phyloP scores from a whole-genome alignment of 2,329 filamentous ascomycete genomes.

The Parasarocladium wereldwijsianum region DNA sequence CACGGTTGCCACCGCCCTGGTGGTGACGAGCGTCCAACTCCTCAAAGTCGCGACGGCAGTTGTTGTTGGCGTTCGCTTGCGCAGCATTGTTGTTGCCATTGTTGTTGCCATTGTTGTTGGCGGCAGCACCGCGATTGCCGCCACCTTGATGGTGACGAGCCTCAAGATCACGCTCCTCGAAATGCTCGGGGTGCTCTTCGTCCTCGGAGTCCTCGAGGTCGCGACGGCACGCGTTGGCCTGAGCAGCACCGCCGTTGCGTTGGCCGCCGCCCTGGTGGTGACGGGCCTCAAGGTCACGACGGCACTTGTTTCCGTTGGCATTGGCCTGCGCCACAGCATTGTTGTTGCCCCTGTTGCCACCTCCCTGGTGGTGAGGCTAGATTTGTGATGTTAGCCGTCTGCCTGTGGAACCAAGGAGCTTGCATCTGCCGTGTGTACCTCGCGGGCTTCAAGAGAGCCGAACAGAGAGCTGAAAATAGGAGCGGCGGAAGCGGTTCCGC shows the following conservation, averaged over 20 bases:
- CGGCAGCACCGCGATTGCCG: not conserved
- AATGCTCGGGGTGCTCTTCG: not conserved
- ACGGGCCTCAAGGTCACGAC: too few species aligned
- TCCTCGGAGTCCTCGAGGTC: slow-evolving; percentile 4
- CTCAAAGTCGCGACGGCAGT: not conserved
- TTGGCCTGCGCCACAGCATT: too few species aligned
- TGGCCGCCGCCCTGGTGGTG: too few species aligned
- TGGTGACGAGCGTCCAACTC: slow-evolving; percentile 3
- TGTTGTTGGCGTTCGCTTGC: not conserved
- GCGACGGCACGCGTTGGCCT: slow-evolving; percentile 4
- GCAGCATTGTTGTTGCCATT: not conserved
- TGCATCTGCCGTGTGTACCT: slow-evolving; percentile 3
- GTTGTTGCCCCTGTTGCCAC: slow-evolving; percentile 3
- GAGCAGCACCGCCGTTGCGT: not conserved
- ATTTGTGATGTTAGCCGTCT: not conserved
- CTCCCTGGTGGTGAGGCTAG: slow-evolving; percentile 7
- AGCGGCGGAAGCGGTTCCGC: not conserved
- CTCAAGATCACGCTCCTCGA: not conserved
- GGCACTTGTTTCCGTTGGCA: too few species aligned
- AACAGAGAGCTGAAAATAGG: slow-evolving; percentile 4
- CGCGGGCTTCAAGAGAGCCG: slow-evolving; percentile 6
- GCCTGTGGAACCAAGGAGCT: not conserved
- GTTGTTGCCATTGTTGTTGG: not conserved
- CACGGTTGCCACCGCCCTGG: slow-evolving; percentile 4
- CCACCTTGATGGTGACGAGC: slow-evolving; percentile 3